A percentile compares a stretch with the other conserved stretches of the same genome.
These are phyloP conservation scores for Colletotrichum sp. DNA, from an alignment of 2,329 filamentous ascomycete genomes.

Conservation along the genomic window DNA sequence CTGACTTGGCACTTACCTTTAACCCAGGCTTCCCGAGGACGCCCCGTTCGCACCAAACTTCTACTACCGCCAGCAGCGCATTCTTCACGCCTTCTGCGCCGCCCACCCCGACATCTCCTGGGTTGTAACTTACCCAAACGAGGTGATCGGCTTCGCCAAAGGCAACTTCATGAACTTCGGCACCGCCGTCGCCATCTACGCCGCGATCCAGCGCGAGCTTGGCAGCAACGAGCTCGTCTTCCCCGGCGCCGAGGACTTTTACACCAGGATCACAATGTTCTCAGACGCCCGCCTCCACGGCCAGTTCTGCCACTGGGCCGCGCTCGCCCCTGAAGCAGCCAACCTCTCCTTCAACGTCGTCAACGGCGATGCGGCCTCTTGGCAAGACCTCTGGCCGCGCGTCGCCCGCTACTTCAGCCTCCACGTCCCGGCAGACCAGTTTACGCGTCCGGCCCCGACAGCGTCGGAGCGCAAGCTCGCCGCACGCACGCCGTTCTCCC, in stretches of 20 bases:
- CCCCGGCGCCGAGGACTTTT: conserved; percentile 39
- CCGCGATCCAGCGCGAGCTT: conserved; percentile 37
- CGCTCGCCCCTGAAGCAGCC: conserved; percentile 27
- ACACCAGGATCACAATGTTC: conserved; percentile 36
- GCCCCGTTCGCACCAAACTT: conserved; percentile 46
- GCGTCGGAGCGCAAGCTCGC: conserved; percentile 26
- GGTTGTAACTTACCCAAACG: conserved; percentile 36
- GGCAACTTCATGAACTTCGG: conserved; percentile 46
- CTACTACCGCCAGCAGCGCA: conserved; percentile 55
- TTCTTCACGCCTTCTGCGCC: conserved; percentile 34
- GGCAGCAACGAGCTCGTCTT: conserved; percentile 32
- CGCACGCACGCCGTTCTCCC: conserved; percentile 32
- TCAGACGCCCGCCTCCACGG: conserved; percentile 38
- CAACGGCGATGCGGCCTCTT: conserved; percentile 45
- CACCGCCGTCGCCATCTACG: conserved; percentile 44
- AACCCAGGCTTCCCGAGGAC: not conserved
- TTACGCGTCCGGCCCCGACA: conserved; percentile 18
- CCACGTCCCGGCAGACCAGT: conserved; percentile 34
- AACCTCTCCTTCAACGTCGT: conserved; percentile 47
- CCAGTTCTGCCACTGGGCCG: not conserved
- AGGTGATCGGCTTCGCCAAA: conserved; percentile 36
- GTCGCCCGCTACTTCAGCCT: conserved; percentile 38
- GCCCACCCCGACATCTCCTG: conserved; percentile 20
- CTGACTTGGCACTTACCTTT: conserved; percentile 35
- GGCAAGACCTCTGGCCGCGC: conserved; percentile 47